Conservation (phyloP, 257 asterid species). For the Thymus mandschuricus region DNA sequence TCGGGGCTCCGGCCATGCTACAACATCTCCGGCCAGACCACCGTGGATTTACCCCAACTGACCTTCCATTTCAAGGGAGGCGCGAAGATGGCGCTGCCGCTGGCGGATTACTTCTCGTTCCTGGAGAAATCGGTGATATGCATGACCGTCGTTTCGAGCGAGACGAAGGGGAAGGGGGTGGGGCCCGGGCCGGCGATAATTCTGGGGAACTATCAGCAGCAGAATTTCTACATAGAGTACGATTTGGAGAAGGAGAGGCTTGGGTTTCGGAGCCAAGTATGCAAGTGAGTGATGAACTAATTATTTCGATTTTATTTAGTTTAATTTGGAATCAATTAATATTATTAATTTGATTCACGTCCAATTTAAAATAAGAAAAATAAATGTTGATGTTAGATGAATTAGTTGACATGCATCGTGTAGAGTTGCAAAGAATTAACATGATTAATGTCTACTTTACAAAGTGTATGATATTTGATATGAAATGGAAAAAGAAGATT, state of each 20-base stretch:
- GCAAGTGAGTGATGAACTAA: constrained; percentile 27
- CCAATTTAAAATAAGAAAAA: not conserved
- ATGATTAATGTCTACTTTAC: too few species aligned
- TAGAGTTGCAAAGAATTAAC: too few species aligned
- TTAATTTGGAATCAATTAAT: not conserved
- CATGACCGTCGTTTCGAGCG: constrained; percentile 38
- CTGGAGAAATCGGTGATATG: constrained; percentile 50
- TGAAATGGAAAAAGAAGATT: too few species aligned
- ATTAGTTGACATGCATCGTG: too few species aligned
- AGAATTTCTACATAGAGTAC: constrained; percentile 58
- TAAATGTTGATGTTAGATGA: not conserved
- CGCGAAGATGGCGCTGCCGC: constrained; percentile 50
- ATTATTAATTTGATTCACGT: not conserved
- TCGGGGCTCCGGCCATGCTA: constrained; percentile 58
- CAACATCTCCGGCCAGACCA: constrained; percentile 33
- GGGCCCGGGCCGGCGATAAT: constrained; percentile 53
- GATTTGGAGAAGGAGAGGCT: constrained; percentile 64
- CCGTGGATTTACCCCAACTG: constrained; percentile 38
- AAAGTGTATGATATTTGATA: too few species aligned
- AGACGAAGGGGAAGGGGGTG: constrained; percentile 7
- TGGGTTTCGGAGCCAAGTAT: constrained; percentile 47
- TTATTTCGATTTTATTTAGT: too few species aligned
- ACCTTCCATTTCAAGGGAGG: constrained; percentile 55
- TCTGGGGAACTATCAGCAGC: constrained; percentile 69
- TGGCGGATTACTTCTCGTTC: constrained; percentile 51